phyloP scores from a whole-genome alignment of 2,329 filamentous ascomycete species.

The Lasiodiplodia sp. region DNA sequence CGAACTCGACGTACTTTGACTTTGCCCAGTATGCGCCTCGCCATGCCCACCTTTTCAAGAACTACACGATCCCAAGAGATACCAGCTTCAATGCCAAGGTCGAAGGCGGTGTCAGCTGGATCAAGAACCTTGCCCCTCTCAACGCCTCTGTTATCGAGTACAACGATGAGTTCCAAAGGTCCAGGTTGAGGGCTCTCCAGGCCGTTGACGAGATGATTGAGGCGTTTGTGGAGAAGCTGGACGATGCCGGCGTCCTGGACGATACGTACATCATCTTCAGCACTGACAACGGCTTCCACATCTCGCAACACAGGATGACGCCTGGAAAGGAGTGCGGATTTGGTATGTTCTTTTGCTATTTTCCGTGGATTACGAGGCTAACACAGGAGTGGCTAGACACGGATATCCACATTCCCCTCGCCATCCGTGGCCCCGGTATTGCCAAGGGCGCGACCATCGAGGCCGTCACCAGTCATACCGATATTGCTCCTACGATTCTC shows the following conservation, averaged over 20 bases:
- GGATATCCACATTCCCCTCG: slow-evolving; percentile 50
- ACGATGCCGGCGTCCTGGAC: slow-evolving; percentile 52
- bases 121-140: slow-evolving; percentile 52
- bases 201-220: slow-evolving; percentile 63
- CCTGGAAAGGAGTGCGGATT: slow-evolving; percentile 50
- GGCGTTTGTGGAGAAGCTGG: slow-evolving; percentile 51
- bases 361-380: neutral
- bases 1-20: slow-evolving; percentile 36
- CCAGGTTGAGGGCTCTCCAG: slow-evolving; percentile 59
- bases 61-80: slow-evolving; percentile 66
- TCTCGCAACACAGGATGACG: slow-evolving; percentile 49
- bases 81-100: slow-evolving; percentile 71
- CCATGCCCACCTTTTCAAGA: slow-evolving; percentile 68
- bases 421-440: slow-evolving; percentile 48
- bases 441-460: slow-evolving; percentile 38
- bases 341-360: slow-evolving; percentile 37
- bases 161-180: slow-evolving; percentile 61
- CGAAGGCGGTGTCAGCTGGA: slow-evolving; percentile 57
- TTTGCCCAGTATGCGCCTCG: slow-evolving; percentile 41
- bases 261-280: slow-evolving; percentile 55
- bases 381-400: neutral
- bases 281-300: slow-evolving; percentile 51
- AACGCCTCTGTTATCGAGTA: slow-evolving; percentile 58
- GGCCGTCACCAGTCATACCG: slow-evolving; percentile 49
- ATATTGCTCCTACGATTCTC: slow-evolving; percentile 50